Evolutionary conservation across 2,329 filamentous ascomycete genomes (phyloP).

Genomic region (Apiospora hydei): DNA sequence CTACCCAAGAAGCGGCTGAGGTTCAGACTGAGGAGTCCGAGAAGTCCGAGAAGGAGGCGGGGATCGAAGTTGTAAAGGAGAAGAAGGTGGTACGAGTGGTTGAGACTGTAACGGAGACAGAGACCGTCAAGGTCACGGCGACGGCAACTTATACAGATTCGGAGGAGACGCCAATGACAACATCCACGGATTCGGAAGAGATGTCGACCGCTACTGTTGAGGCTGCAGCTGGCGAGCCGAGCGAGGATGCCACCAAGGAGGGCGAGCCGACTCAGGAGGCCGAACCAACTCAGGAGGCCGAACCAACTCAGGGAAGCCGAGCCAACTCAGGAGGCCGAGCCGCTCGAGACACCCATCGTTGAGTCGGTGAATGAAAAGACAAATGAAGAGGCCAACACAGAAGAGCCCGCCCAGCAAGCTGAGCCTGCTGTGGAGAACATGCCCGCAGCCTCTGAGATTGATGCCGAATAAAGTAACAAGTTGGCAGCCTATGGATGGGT

Average conservation of each 20-base stretch:
- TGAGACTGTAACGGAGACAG: constrained; percentile 44
- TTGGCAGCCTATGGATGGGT: constrained; percentile 8
- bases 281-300: not conserved
- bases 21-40: not conserved
- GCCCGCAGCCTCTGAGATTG: not conserved
- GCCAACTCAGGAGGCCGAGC: not conserved
- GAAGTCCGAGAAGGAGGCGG: not conserved
- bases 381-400: not conserved
- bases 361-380: not conserved
- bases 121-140: constrained; percentile 38
- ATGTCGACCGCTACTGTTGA: not conserved
- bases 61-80: constrained; percentile 37
- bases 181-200: not conserved
- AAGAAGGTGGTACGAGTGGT: constrained; percentile 44
- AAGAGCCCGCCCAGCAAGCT: not conserved
- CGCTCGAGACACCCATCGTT: not conserved
- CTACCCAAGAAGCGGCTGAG: not conserved
- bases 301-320: not conserved
- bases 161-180: not conserved
- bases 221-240: not conserved
- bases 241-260: not conserved
- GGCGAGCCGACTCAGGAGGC: not conserved
- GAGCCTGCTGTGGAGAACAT: not conserved
- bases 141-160: constrained; percentile 5
- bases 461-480: constrained; percentile 5